Evolutionary conservation across 164 flowering plant species (phyloP).

Genomic region (Litsea cubeba): DNA sequence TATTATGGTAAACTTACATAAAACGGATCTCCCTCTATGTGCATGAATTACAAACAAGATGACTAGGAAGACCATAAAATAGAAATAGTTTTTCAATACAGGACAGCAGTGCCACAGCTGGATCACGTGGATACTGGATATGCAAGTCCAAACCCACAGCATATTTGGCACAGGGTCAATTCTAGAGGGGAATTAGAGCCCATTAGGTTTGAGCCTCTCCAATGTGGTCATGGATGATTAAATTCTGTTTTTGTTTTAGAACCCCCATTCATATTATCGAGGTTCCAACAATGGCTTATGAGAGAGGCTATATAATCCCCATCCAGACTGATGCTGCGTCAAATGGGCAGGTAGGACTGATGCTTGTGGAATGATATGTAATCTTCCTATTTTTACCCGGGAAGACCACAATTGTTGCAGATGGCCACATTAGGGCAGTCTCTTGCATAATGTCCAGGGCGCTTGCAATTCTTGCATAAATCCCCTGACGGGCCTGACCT

Average conservation of each 20-base stretch:
- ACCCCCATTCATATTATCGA: not conserved
- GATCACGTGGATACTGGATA: not conserved
- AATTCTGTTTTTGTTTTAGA: not conserved
- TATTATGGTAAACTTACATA: not conserved
- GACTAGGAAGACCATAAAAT: not conserved
- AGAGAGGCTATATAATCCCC: not conserved
- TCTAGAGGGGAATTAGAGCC: not conserved
- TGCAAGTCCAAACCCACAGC: not conserved
- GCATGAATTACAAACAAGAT: not conserved
- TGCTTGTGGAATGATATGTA: not conserved
- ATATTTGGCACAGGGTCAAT: not conserved
- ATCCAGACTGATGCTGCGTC: not conserved
- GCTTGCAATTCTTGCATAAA: constrained; percentile 36
- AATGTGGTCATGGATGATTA: not conserved
- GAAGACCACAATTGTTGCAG: constrained; percentile 36
- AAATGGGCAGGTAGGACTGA: too few species aligned
- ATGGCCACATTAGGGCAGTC: constrained; percentile 33
- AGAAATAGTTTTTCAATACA: not conserved
- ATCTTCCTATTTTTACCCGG: constrained; percentile 21
- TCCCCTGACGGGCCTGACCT: constrained; percentile 19
- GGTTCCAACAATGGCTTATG: not conserved
- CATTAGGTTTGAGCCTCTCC: not conserved
- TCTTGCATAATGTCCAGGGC: constrained; percentile 37
- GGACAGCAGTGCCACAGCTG: not conserved
- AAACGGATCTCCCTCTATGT: too few species aligned